A percentile compares a stretch with the other conserved stretches of the same genome.
Evolutionary conservation across 495 filamentous ascomycete species (phyloP).

Genomic region (Beverwykella pulmonaria): DNA sequence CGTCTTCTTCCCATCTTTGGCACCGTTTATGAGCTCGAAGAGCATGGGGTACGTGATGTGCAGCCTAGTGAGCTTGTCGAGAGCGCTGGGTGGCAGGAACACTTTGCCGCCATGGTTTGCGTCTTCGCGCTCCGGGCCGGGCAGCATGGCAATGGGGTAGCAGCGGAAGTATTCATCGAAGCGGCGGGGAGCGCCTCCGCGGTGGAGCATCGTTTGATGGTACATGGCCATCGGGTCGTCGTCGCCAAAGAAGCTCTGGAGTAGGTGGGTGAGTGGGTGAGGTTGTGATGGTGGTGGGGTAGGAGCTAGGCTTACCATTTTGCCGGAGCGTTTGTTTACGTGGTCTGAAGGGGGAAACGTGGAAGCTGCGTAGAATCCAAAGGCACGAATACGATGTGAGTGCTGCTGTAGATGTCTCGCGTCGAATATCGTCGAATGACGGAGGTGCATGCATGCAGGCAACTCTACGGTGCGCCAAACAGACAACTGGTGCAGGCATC

Average conservation of each 20-base stretch:
- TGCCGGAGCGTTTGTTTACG: background rate
- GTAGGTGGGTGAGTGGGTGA: background rate
- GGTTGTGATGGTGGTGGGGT: background rate
- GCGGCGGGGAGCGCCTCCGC: constrained; percentile 57
- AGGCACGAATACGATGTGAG: background rate
- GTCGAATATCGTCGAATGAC: background rate
- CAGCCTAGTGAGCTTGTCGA: constrained; percentile 93
- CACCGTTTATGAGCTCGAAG: constrained; percentile 90
- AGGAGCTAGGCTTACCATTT: background rate
- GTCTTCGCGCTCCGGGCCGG: constrained; percentile 85
- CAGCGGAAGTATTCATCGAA: constrained; percentile 98
- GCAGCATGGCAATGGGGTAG: constrained; percentile 91
- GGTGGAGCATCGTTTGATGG: constrained; percentile 44
- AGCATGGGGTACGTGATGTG: constrained; percentile 98
- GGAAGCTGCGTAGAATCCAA: background rate
- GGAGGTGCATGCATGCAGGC: background rate
- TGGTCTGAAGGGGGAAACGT: background rate
- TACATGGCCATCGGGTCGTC: constrained; percentile 49
- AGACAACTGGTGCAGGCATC: background rate
- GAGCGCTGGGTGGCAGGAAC: constrained; percentile 88
- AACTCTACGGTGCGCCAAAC: background rate
- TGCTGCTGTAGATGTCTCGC: background rate
- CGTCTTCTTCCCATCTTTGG: constrained; percentile 67
- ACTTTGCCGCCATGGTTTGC: constrained; percentile 98
- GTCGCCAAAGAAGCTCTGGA: constrained; percentile 43